These are phyloP conservation scores for Dendrocalamus sinicus DNA, from an alignment of 176 grass and related monocot species.

Conservation along the genomic window DNA sequence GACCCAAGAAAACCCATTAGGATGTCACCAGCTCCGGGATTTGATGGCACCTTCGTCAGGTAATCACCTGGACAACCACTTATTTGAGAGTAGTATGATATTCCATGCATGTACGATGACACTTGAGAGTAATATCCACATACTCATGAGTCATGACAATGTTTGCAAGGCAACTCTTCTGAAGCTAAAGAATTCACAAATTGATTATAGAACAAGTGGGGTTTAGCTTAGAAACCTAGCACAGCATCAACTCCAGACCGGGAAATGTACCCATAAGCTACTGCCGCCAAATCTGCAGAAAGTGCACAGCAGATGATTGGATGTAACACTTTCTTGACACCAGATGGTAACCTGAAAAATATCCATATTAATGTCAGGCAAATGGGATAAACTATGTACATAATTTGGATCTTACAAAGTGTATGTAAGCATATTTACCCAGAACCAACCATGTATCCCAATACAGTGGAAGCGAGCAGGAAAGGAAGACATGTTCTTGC, in stretches of 20 bases:
- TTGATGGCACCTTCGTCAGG: constrained; percentile 77
- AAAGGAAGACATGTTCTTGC: constrained; percentile 87
- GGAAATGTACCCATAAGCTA: constrained; percentile 66
- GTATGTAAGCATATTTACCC: constrained; percentile 61
- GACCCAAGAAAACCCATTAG: constrained; percentile 97
- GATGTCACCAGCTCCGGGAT: constrained; percentile 90
- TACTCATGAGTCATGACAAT: background rate
- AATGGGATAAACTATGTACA: background rate
- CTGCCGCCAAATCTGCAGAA: constrained; percentile 73
- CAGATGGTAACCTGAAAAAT: constrained; percentile 70
- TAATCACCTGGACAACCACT: constrained; percentile 70
- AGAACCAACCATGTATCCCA: constrained; percentile 94
- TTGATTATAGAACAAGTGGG: background rate
- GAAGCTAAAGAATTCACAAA: background rate
- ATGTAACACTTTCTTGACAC: constrained; percentile 75
- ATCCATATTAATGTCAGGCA: constrained; percentile 1
- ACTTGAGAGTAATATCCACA: background rate
- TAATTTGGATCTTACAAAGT: constrained; percentile 30
- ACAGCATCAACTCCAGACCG: constrained; percentile 65
- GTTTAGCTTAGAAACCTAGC: constrained; percentile 69
- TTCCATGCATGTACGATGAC: background rate
- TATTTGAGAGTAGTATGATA: background rate
- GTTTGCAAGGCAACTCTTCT: background rate
- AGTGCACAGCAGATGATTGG: constrained; percentile 88
- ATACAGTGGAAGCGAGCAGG: constrained; percentile 74